These are phyloP conservation scores for Croton setiger DNA, from an alignment of 441 rosid species.

Conservation along the genomic window DNA sequence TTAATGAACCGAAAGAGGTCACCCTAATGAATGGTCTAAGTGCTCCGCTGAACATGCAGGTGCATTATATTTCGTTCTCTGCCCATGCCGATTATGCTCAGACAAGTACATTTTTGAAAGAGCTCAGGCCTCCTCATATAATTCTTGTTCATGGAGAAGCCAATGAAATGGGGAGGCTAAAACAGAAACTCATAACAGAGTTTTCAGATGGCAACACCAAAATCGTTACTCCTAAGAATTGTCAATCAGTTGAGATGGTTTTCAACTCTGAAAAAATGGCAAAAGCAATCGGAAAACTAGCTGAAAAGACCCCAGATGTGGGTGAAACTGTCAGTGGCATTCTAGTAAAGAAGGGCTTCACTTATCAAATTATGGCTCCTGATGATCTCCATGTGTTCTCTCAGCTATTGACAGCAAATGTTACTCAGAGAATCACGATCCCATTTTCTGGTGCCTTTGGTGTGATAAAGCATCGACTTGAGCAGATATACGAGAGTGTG, in stretches of 20 bases:
- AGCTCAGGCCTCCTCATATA: conserved; percentile 91
- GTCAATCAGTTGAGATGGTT: conserved; percentile 80
- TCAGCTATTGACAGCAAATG: conserved; percentile 76
- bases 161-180: conserved; percentile 88
- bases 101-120: conserved; percentile 84
- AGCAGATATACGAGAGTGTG: conserved; percentile 77
- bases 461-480: conserved; percentile 72
- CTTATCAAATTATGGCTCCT: conserved; percentile 93
- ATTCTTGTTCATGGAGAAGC: conserved; percentile 94
- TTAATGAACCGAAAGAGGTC: conserved; percentile 86
- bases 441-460: conserved; percentile 79
- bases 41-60: conserved; percentile 85
- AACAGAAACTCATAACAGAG: conserved; percentile 74
- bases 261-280: conserved; percentile 93
- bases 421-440: conserved; percentile 76
- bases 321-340: conserved; percentile 78
- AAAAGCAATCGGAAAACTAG: conserved; percentile 77
- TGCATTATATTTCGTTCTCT: conserved; percentile 86
- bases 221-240: conserved; percentile 82
- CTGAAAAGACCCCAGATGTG: conserved; percentile 69
- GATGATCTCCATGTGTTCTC: conserved; percentile 95
- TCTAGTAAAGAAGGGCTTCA: conserved; percentile 85
- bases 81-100: conserved; percentile 95
- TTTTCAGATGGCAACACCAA: conserved; percentile 72
- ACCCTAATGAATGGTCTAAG: conserved; percentile 87